A percentile compares a stretch with the other conserved stretches of the same genome.
Conservation (phyloP, 139 green algal species). For the Mesotaenium endlicherianum region DNA sequence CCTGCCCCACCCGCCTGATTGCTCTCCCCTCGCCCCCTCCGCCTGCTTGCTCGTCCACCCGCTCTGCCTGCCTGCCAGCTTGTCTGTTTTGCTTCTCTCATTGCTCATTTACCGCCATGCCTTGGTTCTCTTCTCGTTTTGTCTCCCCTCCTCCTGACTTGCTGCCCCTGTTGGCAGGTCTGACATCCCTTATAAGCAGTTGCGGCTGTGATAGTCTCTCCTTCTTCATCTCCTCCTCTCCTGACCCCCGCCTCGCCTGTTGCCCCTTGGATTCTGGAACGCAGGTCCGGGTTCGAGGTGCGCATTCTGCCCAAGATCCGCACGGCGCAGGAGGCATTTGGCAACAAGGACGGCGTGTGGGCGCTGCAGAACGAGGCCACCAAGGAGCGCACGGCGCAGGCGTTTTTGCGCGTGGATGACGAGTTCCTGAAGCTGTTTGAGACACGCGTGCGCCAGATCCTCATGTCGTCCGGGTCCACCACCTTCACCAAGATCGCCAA, state of each 20-base stretch:
- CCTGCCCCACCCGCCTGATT: neutral
- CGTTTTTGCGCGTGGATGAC: conserved; percentile 95
- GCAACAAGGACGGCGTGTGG: conserved; percentile 94
- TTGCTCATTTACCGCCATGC: neutral
- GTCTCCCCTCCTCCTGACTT: too few species aligned
- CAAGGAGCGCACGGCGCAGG: conserved; percentile 93
- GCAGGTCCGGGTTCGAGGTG: conserved; percentile 87
- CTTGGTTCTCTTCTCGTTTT: neutral
- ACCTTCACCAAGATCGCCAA: conserved; percentile 99
- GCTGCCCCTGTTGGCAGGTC: too few species aligned
- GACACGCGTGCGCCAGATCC: conserved; percentile 91
- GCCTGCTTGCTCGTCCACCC: neutral
- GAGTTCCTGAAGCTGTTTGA: conserved; percentile 95
- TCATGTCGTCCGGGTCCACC: conserved; percentile 95
- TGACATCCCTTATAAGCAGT: too few species aligned
- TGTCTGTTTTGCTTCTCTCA: neutral
- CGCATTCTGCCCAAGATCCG: conserved; percentile 95
- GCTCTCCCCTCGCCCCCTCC: neutral
- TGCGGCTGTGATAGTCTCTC: too few species aligned
- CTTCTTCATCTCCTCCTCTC: neutral
- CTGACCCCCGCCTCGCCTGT: neutral
- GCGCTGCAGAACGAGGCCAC: conserved; percentile 93
- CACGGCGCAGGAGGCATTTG: conserved; percentile 80
- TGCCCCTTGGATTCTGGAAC: neutral
- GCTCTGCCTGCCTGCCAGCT: neutral